phyloP scores from a whole-genome alignment of 2,329 filamentous ascomycete species.

The Berkeleyomyces basicola region DNA sequence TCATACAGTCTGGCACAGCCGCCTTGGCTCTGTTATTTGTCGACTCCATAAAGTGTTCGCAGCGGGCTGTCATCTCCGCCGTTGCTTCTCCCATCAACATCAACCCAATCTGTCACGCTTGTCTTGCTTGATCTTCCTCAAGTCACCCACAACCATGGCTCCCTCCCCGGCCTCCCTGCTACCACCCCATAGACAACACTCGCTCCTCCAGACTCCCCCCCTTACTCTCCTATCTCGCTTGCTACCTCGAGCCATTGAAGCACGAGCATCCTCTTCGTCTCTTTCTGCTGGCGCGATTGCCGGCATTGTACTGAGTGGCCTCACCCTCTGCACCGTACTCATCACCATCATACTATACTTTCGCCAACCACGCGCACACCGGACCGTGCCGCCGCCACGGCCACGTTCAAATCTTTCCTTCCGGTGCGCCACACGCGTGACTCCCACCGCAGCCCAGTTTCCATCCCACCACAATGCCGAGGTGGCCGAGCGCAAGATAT shows the following conservation, averaged over 20 bases:
- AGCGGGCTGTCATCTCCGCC: background rate
- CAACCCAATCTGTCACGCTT: background rate
- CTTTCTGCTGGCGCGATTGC: slow-evolving; percentile 5
- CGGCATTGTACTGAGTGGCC: slow-evolving; percentile 23
- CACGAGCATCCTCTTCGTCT: background rate
- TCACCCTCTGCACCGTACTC: slow-evolving; percentile 22
- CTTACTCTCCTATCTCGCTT: background rate
- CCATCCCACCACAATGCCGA: background rate
- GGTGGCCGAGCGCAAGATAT: background rate
- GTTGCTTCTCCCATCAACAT: background rate
- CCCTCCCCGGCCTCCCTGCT: background rate
- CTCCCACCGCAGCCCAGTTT: slow-evolving; percentile 24
- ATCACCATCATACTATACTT: slow-evolving; percentile 25
- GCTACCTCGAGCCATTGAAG: background rate
- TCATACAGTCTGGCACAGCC: background rate
- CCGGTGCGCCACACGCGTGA: slow-evolving; percentile 31
- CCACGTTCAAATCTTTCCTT: slow-evolving; percentile 33
- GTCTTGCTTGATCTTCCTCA: background rate
- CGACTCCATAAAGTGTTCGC: background rate
- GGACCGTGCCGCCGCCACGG: slow-evolving; percentile 18
- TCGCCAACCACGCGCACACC: slow-evolving; percentile 26
- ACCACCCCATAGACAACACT: background rate
- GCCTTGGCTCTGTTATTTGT: background rate
- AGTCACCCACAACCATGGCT: background rate
- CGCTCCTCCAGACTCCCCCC: background rate